phyloP scores from a whole-genome alignment of 148 eudicot species.

The Nepenthes mirabilis region DNA sequence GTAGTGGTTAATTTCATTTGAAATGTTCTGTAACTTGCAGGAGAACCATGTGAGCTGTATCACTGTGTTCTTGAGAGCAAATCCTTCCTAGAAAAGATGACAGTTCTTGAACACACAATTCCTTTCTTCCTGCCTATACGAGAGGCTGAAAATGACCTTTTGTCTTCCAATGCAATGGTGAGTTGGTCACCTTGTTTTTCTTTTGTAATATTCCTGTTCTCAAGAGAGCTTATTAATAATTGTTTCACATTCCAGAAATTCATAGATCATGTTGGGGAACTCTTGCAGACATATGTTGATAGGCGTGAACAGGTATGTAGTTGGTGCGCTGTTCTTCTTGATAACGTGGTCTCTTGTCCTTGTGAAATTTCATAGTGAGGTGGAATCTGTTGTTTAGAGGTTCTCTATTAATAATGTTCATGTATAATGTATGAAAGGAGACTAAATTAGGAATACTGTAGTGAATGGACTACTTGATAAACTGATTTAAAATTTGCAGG shows the following conservation, averaged over 20 bases:
- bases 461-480: too few species aligned
- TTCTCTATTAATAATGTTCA: too few species aligned
- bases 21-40: slow-evolving; percentile 24
- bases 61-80: slow-evolving; percentile 97
- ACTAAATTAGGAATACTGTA: too few species aligned
- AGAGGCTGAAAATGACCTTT: slow-evolving; percentile 85
- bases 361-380: too few species aligned
- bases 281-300: slow-evolving; percentile 92
- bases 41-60: slow-evolving; percentile 82
- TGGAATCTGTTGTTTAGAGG: too few species aligned
- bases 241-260: slow-evolving; percentile 55
- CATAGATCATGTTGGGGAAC: slow-evolving; percentile 85
- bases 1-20: neutral
- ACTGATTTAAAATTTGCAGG: too few species aligned
- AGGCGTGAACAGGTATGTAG: slow-evolving; percentile 81
- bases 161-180: slow-evolving; percentile 98
- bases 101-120: slow-evolving; percentile 88
- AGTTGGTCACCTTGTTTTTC: slow-evolving; percentile 20
- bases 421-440: too few species aligned
- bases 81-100: slow-evolving; percentile 97
- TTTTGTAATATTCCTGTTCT: slow-evolving; percentile 3
- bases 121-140: slow-evolving; percentile 93
- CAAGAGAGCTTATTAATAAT: slow-evolving; percentile 4
- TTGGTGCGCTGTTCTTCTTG: neutral
- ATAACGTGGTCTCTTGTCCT: neutral